Conservation (phyloP, 2,329 filamentous ascomycete species). For the Monosporascus sp. region DNA sequence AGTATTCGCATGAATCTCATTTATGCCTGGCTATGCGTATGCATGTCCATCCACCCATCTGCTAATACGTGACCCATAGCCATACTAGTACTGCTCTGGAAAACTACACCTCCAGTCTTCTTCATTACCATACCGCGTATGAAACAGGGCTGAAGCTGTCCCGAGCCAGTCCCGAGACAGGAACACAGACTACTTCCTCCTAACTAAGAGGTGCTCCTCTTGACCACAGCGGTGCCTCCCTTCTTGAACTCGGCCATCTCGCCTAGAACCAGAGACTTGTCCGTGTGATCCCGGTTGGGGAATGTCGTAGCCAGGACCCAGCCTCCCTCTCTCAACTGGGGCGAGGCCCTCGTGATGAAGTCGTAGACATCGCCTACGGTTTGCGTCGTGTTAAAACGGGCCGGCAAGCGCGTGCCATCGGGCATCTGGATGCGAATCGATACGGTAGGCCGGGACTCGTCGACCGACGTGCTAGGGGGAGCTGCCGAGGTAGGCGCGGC, state of each 20-base stretch:
- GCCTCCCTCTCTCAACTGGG: slow-evolving; percentile 49
- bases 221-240: slow-evolving; percentile 60
- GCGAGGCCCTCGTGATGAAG: slow-evolving; percentile 63
- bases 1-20: too few species aligned
- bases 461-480: slow-evolving; percentile 35
- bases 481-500: slow-evolving; percentile 18
- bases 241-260: slow-evolving; percentile 62
- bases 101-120: too few species aligned
- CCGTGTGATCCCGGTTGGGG: slow-evolving; percentile 72
- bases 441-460: slow-evolving; percentile 62
- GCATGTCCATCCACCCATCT: background rate
- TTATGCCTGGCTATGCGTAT: background rate
- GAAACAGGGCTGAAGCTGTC: background rate
- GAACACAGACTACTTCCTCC: background rate
- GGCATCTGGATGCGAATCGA: slow-evolving; percentile 73
- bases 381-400: slow-evolving; percentile 74
- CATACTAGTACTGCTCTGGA: background rate
- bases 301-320: slow-evolving; percentile 81
- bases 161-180: background rate
- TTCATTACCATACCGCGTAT: background rate
- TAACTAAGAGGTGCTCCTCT: slow-evolving; percentile 31
- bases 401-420: slow-evolving; percentile 71
- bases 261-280: slow-evolving; percentile 54
- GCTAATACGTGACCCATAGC: background rate
- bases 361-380: slow-evolving; percentile 73